These are phyloP conservation scores for Arctostaphylos glauca DNA, from an alignment of 148 eudicot species.

Conservation along the genomic window DNA sequence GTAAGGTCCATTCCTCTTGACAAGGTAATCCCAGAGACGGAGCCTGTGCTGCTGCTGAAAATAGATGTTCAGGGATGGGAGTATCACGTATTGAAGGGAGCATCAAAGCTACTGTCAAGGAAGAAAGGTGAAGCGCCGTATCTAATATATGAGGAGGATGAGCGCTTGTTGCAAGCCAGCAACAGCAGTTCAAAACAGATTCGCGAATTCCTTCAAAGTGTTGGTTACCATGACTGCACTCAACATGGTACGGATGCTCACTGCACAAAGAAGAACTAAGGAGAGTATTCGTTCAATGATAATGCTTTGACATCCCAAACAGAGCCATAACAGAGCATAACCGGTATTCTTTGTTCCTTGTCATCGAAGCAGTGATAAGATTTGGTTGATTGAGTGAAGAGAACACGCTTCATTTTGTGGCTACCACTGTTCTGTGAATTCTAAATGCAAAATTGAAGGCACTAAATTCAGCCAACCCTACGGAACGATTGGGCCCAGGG, in stretches of 20 bases:
- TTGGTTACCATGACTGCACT: conserved; percentile 72
- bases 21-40: conserved; percentile 14
- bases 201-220: conserved; percentile 56
- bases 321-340: background rate
- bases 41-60: conserved; percentile 20
- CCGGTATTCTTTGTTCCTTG: background rate
- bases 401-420: background rate
- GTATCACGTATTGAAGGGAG: conserved; percentile 86
- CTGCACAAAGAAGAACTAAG: conserved; percentile 57
- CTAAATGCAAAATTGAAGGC: background rate
- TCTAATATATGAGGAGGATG: conserved; percentile 89
- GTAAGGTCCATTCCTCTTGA: conserved; percentile 79
- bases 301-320: background rate
- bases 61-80: conserved; percentile 81
- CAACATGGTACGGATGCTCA: conserved; percentile 89
- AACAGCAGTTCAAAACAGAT: conserved; percentile 79
- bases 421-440: background rate
- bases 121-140: conserved; percentile 82
- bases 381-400: background rate
- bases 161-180: conserved; percentile 83
- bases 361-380: background rate
- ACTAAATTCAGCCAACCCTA: background rate
- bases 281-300: background rate
- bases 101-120: conserved; percentile 69
- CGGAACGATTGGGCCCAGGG: background rate